These are phyloP conservation scores for Populus hybrid DNA, from an alignment of 441 rosid species.

Conservation along the genomic window DNA sequence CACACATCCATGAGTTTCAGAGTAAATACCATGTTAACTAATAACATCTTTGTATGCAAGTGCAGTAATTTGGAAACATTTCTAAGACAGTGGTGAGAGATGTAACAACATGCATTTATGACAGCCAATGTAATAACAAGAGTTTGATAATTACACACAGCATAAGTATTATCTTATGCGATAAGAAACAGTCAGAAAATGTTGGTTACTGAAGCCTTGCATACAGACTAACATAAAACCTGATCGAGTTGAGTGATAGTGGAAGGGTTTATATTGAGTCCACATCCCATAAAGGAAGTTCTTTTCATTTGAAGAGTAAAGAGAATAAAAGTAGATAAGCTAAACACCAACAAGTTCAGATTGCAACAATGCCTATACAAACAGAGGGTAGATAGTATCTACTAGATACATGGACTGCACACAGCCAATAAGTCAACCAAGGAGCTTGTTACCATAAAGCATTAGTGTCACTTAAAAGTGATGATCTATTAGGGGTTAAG, in stretches of 20 bases:
- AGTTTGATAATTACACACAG: not conserved
- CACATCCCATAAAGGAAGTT: not conserved
- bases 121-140: not conserved
- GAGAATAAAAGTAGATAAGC: not conserved
- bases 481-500: too few species aligned
- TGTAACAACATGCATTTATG: not conserved
- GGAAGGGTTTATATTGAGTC: not conserved
- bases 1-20: not conserved
- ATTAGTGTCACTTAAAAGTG: too few species aligned
- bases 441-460: too few species aligned
- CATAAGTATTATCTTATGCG: not conserved
- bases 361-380: too few species aligned
- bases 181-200: not conserved
- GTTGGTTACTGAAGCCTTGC: not conserved
- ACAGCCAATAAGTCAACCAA: too few species aligned
- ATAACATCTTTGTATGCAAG: not conserved
- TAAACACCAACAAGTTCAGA: too few species aligned
- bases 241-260: not conserved
- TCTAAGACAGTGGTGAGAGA: not conserved
- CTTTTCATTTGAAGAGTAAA: not conserved
- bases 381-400: too few species aligned
- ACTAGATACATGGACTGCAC: too few species aligned
- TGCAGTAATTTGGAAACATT: not conserved
- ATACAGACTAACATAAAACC: not conserved
- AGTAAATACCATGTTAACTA: not conserved